Conservation (phyloP, 441 rosid genomes). For the Erodium moschatum region DNA sequence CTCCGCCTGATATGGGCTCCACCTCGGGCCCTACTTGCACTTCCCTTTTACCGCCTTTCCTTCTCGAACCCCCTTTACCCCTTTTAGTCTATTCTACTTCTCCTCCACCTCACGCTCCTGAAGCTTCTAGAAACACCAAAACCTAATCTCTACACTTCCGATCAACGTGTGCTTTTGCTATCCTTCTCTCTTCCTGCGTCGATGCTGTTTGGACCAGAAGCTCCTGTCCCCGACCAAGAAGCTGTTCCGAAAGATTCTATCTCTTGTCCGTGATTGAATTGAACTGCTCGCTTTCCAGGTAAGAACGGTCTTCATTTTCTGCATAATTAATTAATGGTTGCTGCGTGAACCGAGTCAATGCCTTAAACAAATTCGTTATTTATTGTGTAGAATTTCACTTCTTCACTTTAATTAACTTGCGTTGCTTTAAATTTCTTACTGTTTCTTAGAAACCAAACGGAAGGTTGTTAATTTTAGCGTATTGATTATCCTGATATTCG, state of each 20-base stretch:
- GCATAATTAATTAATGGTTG: not conserved
- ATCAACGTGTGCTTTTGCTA: not conserved
- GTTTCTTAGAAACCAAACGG: not conserved
- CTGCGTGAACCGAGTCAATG: not conserved
- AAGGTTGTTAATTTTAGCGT: too few relatives aligned
- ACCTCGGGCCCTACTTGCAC: conserved; percentile 24
- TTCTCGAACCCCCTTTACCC: conserved; percentile 43
- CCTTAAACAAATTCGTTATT: not conserved
- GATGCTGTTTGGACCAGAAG: not conserved
- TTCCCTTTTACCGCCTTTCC: conserved; percentile 23
- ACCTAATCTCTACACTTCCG: not conserved
- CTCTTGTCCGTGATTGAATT: not conserved
- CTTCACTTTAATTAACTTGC: not conserved
- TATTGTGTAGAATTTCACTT: not conserved
- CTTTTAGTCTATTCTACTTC: conserved; percentile 29
- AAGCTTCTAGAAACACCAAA: conserved; percentile 32
- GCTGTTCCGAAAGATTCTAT: not conserved
- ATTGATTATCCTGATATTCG: not conserved
- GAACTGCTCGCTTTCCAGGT: not conserved
- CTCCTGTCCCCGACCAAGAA: not conserved
- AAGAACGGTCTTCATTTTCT: not conserved
- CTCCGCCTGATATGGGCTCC: conserved; percentile 10
- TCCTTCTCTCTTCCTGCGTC: not conserved
- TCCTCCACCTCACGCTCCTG: conserved; percentile 15
- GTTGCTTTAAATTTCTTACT: not conserved